Conservation (phyloP, 257 asterid species). For the Nicotiana benthamiana region DNA sequence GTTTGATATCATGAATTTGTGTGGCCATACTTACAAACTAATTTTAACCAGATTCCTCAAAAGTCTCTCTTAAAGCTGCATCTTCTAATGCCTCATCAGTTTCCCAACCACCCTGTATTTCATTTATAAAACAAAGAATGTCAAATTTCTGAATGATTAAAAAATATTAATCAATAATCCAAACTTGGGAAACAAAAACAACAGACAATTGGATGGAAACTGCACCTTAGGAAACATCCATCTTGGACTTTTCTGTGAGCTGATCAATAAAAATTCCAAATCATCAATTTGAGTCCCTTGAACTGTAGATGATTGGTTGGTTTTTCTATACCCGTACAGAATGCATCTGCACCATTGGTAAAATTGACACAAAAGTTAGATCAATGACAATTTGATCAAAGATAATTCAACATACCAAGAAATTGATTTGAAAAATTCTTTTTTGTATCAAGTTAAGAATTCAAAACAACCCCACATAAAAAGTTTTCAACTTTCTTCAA, state of each 20-base stretch:
- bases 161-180: neutral
- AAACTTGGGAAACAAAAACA: neutral
- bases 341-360: slow-evolving; percentile 71
- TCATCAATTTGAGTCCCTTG: slow-evolving; percentile 41
- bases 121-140: slow-evolving; percentile 16
- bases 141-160: slow-evolving; percentile 11
- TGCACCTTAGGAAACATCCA: slow-evolving; percentile 96
- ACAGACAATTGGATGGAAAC: neutral
- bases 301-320: slow-evolving; percentile 23
- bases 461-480: neutral
- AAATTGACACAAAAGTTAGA: neutral
- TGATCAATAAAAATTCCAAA: slow-evolving; percentile 73
- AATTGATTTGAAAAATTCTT: neutral
- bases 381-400: neutral
- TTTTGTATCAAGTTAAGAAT: too few relatives aligned
- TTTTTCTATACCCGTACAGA: slow-evolving; percentile 54
- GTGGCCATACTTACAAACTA: too few relatives aligned
- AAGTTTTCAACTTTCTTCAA: neutral
- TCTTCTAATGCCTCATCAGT: slow-evolving; percentile 71
- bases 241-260: slow-evolving; percentile 83
- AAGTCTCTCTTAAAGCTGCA: slow-evolving; percentile 79
- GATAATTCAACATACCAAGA: neutral
- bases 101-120: slow-evolving; percentile 88
- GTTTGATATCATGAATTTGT: too few relatives aligned
- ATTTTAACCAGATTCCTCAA: slow-evolving; percentile 98